These are phyloP conservation scores for Pisolithus orientalis DNA, from an alignment of 768 basidiomycete species.

Conservation along the genomic window DNA sequence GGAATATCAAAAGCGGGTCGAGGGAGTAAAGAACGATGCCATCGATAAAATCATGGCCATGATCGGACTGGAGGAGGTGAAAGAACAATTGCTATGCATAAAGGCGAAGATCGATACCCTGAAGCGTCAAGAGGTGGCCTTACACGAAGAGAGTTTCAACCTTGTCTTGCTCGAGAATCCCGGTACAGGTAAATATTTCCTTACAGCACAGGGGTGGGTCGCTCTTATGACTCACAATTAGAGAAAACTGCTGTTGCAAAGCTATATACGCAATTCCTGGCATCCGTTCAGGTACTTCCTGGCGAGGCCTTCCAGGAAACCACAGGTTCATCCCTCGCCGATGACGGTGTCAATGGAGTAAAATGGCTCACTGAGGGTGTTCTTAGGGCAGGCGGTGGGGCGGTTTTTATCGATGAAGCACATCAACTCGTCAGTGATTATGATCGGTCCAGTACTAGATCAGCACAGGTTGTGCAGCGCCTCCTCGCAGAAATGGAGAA, in stretches of 20 bases:
- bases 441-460: constrained; percentile 53
- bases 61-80: constrained; percentile 65
- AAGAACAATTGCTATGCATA: constrained; percentile 50
- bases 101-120: constrained; percentile 52
- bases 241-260: constrained; percentile 70
- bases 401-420: constrained; percentile 67
- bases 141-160: constrained; percentile 56
- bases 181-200: constrained; percentile 51
- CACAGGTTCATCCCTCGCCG: constrained; percentile 54
- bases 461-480: constrained; percentile 21
- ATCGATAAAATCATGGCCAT: constrained; percentile 65
- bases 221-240: constrained; percentile 15
- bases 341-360: constrained; percentile 47
- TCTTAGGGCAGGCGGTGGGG: constrained; percentile 50
- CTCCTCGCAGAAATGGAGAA: constrained; percentile 75
- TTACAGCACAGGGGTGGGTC: neutral
- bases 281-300: constrained; percentile 48
- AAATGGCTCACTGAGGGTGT: constrained; percentile 45
- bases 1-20: constrained; percentile 49
- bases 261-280: constrained; percentile 54
- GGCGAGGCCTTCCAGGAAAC: constrained; percentile 54
- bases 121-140: constrained; percentile 45
- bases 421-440: constrained; percentile 53
- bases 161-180: constrained; percentile 63
- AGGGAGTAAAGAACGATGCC: constrained; percentile 45